A percentile compares a stretch with the other conserved stretches of the same genome.
Conservation (phyloP, 176 grass and related monocot genomes). For the Miscanthus lutarioriparius region DNA sequence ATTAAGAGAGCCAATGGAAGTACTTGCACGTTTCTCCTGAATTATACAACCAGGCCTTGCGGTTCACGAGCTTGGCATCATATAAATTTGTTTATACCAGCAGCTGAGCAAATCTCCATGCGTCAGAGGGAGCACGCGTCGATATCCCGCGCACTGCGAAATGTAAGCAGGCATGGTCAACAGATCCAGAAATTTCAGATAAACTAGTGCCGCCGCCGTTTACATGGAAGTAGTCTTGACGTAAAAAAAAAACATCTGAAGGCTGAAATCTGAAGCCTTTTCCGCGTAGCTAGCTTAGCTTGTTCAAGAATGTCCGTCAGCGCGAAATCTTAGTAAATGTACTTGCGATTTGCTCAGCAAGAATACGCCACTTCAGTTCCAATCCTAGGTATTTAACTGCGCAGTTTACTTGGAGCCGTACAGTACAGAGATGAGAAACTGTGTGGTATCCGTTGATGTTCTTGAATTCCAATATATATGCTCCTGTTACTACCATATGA, state of each 20-base stretch:
- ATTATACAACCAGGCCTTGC: slow-evolving; percentile 26
- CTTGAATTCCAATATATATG: background rate
- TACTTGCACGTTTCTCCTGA: slow-evolving; percentile 25
- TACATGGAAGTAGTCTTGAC: slow-evolving; percentile 18
- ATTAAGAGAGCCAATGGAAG: slow-evolving; percentile 10
- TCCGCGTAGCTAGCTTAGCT: background rate
- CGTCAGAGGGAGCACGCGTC: slow-evolving; percentile 34
- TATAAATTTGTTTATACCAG: slow-evolving; percentile 9
- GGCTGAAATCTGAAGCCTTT: background rate
- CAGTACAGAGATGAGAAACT: background rate
- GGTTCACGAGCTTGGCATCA: slow-evolving; percentile 22
- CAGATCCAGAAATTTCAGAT: background rate
- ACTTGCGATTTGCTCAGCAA: background rate
- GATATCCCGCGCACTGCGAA: background rate
- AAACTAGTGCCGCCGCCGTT: background rate
- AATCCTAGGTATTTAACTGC: background rate
- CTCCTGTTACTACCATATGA: no score
- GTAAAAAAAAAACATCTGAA: background rate
- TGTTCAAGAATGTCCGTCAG: background rate
- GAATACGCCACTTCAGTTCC: slow-evolving; percentile 8
- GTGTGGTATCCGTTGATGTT: background rate
- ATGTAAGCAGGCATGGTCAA: slow-evolving; percentile 2
- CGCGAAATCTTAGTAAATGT: background rate
- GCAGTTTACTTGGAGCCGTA: background rate
- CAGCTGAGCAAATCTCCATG: slow-evolving; percentile 4